Conservation (phyloP, 495 filamentous ascomycete species). For the Daldinia bambusicola region DNA sequence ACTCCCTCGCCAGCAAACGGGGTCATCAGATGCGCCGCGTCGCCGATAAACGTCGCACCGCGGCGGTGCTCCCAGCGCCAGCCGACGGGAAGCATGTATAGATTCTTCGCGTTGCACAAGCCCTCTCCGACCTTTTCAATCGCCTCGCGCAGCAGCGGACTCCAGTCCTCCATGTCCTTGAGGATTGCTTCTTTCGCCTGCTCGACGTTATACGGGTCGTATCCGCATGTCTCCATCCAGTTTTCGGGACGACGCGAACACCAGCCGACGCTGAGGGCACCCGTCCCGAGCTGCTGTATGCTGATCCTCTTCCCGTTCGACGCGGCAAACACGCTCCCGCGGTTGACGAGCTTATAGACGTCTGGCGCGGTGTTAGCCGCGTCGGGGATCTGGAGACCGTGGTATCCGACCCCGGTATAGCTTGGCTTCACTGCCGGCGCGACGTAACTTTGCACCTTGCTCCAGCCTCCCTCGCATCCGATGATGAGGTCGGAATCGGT, state of each 20-base stretch:
- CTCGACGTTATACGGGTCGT: slow-evolving; percentile 41
- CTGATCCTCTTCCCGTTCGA: slow-evolving; percentile 52
- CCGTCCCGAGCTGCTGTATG: slow-evolving; percentile 60
- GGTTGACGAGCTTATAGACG: slow-evolving; percentile 55
- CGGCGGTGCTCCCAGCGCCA: slow-evolving; percentile 58
- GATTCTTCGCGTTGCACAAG: slow-evolving; percentile 43
- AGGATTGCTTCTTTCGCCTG: slow-evolving; percentile 44
- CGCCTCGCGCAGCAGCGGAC: slow-evolving; percentile 43
- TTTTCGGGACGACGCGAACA: slow-evolving; percentile 44
- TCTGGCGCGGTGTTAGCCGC: slow-evolving; percentile 51
- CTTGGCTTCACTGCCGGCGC: slow-evolving; percentile 44
- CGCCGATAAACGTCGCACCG: slow-evolving; percentile 67
- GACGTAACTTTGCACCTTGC: slow-evolving; percentile 50
- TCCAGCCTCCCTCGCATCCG: slow-evolving; percentile 61
- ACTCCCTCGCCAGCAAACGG: slow-evolving; percentile 71
- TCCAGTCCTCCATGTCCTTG: slow-evolving; percentile 46
- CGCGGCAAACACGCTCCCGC: slow-evolving; percentile 58
- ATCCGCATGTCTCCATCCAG: slow-evolving; percentile 54
- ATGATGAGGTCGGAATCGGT: slow-evolving; percentile 56
- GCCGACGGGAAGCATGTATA: slow-evolving; percentile 66
- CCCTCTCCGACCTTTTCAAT: slow-evolving; percentile 35
- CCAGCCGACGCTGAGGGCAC: slow-evolving; percentile 50
- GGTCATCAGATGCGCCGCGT: slow-evolving; percentile 71
- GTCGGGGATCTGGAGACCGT: slow-evolving; percentile 55
- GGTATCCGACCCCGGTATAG: slow-evolving; percentile 52